Evolutionary conservation across 495 filamentous ascomycete species (phyloP).

Genomic region (Polyplosphaeria fusca): DNA sequence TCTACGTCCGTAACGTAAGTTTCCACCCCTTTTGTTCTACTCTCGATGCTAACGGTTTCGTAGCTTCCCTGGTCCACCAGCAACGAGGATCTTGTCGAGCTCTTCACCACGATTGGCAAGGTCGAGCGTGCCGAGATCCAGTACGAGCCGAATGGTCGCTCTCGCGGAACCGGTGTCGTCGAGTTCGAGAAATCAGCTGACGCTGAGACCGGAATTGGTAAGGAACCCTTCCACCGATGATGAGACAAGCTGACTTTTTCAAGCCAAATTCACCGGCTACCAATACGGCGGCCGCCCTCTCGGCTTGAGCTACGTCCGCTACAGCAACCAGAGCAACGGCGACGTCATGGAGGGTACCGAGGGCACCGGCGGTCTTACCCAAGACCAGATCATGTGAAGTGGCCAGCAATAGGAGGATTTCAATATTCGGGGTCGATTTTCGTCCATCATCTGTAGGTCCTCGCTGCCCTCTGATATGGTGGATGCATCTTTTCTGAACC

Average conservation of each 20-base stretch:
- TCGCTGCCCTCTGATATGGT: too few relatives aligned
- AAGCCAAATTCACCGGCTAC: slow-evolving; percentile 93
- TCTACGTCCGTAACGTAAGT: slow-evolving; percentile 97
- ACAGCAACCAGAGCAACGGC: slow-evolving; percentile 61
- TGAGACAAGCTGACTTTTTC: slow-evolving; percentile 18
- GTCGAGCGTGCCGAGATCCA: slow-evolving; percentile 98
- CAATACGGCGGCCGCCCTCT: slow-evolving; percentile 95
- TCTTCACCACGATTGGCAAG: slow-evolving; percentile 97
- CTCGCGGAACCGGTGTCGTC: slow-evolving; percentile 91
- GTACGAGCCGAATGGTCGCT: slow-evolving; percentile 94
- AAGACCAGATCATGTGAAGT: slow-evolving; percentile 98
- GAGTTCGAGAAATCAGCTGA: slow-evolving; percentile 80
- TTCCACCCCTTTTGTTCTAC: not conserved
- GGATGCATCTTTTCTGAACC: too few relatives aligned
- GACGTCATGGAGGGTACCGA: slow-evolving; percentile 79
- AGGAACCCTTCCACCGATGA: slow-evolving; percentile 31
- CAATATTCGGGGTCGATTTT: too few relatives aligned
- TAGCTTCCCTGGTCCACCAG: slow-evolving; percentile 98
- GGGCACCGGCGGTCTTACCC: slow-evolving; percentile 71
- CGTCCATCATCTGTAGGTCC: too few relatives aligned
- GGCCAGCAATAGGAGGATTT: too few relatives aligned
- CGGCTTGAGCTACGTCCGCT: slow-evolving; percentile 87
- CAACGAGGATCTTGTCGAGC: slow-evolving; percentile 92
- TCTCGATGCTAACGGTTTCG: slow-evolving; percentile 22
- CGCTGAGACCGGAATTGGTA: slow-evolving; percentile 85